Base-by-base conservation (phyloP, 345 rosid species). In the Capsella bursapastoris region DNA sequence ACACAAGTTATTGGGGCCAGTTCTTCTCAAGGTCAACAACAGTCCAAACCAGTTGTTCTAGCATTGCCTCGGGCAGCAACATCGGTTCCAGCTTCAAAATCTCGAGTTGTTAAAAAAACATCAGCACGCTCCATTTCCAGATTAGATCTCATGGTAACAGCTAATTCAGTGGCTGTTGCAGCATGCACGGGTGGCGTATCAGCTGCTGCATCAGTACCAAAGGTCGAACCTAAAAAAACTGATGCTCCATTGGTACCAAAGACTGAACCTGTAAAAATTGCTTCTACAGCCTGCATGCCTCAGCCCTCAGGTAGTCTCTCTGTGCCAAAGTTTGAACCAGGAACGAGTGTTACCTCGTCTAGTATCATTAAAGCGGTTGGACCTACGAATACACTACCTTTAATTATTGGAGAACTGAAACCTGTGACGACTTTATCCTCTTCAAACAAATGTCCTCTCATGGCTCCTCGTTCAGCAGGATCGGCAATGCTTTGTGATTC, bases 101-200 rank as follows among this genome's bases (percentile, higher is more conserved):
- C 86, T 64, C 85, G 78, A 74, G 59, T 71, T 35, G 67, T 60
- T 29, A 86, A 79, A 43, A 84, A 70, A 49, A 29, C 80, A 27
- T 40, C 74, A 18, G 43, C 40, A 28, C 84, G 78, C 73, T 65
- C 96, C 43, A 77, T 70, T 72, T 74, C 73, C 62, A 74, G 80
- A 59, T 74, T 88, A 8, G 84, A 84, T 78, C 81, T 84, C n/a
- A 62, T 83, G 64, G 83, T 85, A 73, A 83, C 84, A 78, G 96
- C 97, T 64, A 83, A 89, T 71, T 89, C 96, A 53, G 86, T 83
- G 32, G 90, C 91, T 74, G 87, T 90, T 27, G 96, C 94, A 22
- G 92, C 91, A 31, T 88, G 89, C 37, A 82, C 87, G 75, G 88
- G 82, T 65, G 76, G 86, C 50, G 79, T 83, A 52, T 79, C 83